These are phyloP conservation scores for Cercospora beticola DNA, from an alignment of 2,329 filamentous ascomycete species.

Conservation along the genomic window DNA sequence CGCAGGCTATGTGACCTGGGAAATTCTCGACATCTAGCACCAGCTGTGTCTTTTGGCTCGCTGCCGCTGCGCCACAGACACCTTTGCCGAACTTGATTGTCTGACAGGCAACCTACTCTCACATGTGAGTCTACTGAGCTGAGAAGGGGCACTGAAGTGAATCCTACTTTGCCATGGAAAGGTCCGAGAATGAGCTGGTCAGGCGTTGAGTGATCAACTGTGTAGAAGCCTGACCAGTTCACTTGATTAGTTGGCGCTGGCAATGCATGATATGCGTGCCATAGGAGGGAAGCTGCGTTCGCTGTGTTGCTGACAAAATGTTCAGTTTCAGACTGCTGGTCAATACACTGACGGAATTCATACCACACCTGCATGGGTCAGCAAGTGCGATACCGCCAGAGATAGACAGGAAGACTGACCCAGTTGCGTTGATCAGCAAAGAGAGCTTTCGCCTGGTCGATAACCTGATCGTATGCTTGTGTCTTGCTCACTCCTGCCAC, in stretches of 20 bases:
- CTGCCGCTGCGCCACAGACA: constrained; percentile 72
- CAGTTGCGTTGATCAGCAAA: constrained; percentile 75
- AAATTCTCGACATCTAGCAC: constrained; percentile 69
- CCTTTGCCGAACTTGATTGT: constrained; percentile 70
- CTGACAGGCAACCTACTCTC: constrained; percentile 62
- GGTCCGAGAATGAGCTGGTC: constrained; percentile 70
- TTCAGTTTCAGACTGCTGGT: neutral
- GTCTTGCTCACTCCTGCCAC: constrained; percentile 64
- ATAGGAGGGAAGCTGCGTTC: constrained; percentile 72
- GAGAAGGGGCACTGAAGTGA: neutral
- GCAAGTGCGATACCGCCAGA: neutral
- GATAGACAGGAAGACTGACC: constrained; percentile 52
- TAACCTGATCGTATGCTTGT: constrained; percentile 71
- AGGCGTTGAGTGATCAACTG: constrained; percentile 53
- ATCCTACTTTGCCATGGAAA: constrained; percentile 67
- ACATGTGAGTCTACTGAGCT: neutral
- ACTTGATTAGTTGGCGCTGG: constrained; percentile 63
- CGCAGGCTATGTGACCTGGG: constrained; percentile 79
- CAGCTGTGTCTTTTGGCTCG: constrained; percentile 61
- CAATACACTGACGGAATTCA: neutral
- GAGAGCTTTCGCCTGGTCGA: constrained; percentile 67
- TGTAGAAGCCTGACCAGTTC: constrained; percentile 84
- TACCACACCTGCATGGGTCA: constrained; percentile 23
- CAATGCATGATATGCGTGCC: constrained; percentile 76
- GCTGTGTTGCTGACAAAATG: constrained; percentile 63